Evolutionary conservation across 495 filamentous ascomycete species (phyloP), one percentile per base, ranked within the genome.

Genomic region (Parachaetomium inaequale): DNA sequence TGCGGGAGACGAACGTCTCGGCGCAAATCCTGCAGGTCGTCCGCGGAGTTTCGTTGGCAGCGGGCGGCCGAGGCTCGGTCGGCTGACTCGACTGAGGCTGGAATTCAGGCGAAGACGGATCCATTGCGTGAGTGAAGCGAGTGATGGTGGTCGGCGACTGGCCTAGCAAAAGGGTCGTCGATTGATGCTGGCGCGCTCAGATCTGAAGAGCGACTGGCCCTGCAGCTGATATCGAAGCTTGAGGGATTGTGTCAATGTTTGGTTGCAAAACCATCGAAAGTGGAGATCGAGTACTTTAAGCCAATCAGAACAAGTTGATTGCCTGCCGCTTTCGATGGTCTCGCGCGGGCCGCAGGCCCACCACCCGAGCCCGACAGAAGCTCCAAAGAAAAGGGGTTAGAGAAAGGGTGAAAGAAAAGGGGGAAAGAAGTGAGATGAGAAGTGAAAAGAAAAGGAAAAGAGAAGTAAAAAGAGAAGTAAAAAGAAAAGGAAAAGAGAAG

Each of bases 131-230:
- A 28, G 42, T 26, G 32, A 21, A n/a, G 26, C 6, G 15, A 28
- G 42, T 26, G 32, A 17, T 23, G 7, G 12, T 56, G 53, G 40
- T 57, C 54, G 54, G 54, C 54, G 54, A 57, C 54, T 45, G 54
- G 54, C 54, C 54, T 57, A 45, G 54, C 38, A 19, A 57, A 45
- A 57, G 40, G 54, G 54, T 55, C 53, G 53, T 55, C 53, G 36
- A 40, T 55, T 55, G 19, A 28, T 42, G 38, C 19, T 3, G 29
- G 25, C 19, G 25, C 17, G 54, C 38, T 57, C 54, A 45, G 26
- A 14, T 57, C 54, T 57, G 54, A 34, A 57, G 40, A 57, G 54
- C 38, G n/a, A 21, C 15, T 57, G 36, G 25, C 14, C 40, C 7
- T 19, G 17, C 23, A 38, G 38, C 51, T 54, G 54, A 7, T 10